Evolutionary conservation across 2,329 filamentous ascomycete genomes (phyloP), one percentile per base, ranked within the genome.

Genomic region (Emydomyces testavorans): DNA sequence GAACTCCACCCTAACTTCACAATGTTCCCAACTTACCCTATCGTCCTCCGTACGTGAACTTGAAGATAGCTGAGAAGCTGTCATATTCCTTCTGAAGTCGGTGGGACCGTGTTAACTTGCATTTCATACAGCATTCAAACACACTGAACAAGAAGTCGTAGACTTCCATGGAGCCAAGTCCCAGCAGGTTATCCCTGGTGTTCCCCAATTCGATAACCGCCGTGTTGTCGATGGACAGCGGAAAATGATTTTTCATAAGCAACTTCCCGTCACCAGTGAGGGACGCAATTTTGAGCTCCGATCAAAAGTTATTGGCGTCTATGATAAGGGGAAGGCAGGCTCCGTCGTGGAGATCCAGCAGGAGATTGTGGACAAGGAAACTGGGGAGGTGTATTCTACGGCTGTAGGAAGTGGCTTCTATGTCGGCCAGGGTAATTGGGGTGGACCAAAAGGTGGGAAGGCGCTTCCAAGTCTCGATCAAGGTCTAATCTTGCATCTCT

Each of bases 1-100:
- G 89, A 95, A 69, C 77, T 93, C 45, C 82, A 94, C 64, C 86
- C 88, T 38, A 76, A 84, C 50, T 95, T 95, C 65, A 69, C 82
- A 52, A 83, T 85, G 58, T 95, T 95, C 67, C 89, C 89, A 15
- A 94, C 88, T 36, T 94, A 93, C 65, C 79, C 86, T 16, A 75
- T 90, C 55, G 78, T 92, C 59, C 79, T 94, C 36, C 79, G 81
- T 84, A 71, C 60, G 78, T 62, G 44, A 15, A 31, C 18, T 18
- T 26, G 6, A 18, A 26, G 4, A n/a, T 24, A 40, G 28, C 29
- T 34, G 5, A 28, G 13, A 16, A 26, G 10, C 3, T 37, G 7
- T 28, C 37, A 10, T 3, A 18, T 8, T n/a, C 26, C 6, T 28
- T 28, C 11, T 28, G 6, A 15, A n/a, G n/a, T 18, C 28, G n/a